Base-by-base conservation (phyloP, 129 eudicot genomes). In the Lactuca sativa region DNA sequence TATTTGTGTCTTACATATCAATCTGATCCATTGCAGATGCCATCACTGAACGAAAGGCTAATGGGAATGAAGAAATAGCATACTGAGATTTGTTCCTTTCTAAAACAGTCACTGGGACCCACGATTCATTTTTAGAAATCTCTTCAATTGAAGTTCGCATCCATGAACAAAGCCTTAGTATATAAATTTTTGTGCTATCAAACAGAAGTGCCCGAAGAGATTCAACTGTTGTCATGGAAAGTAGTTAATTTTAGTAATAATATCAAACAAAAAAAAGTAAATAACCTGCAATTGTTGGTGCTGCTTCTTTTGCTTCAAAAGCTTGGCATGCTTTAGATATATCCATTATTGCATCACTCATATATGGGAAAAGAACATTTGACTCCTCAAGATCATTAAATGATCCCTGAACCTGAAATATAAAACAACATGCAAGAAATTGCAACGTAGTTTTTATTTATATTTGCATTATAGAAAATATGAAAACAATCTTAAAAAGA, bases 81-180 rank as follows among this genome's bases (percentile, higher is more conserved):
- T 91, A 91, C 4, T 85, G 89, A 53, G 97, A 91, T 76, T 80
- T 88, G 74, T 84, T 86, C 76, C 97, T 78, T 82, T 91, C 95
- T 74, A 91, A 80, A 66, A 91, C 80, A 41, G 97, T 86, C 64
- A 91, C 96, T 3, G 97, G 91, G 66, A 89, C 85, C 96, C 96
- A 91, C 6, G 89, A 72, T 78, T 91, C 96, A 52, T 84, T 82
- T 78, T 72, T 82, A 16, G 97, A 74, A 76, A 88, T 76, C 47
- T 88, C 96, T 75, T 91, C 96, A 38, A 73, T 80, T 60, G 96
- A 82, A 56, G 86, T 53, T 25, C 95, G 81, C 89, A 88, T 88
- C 97, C 97, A 91, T 70, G 97, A 82, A 84, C 96, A 86, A 56
- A 91, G 89, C 82, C 92, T 86, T 32, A 82, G 13, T 72, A 91